Percentiles rank a stretch among this genome's conserved stretches.
Evolutionary conservation across 176 grass and related monocot species (phyloP).

Genomic region (Musa beccarii): DNA sequence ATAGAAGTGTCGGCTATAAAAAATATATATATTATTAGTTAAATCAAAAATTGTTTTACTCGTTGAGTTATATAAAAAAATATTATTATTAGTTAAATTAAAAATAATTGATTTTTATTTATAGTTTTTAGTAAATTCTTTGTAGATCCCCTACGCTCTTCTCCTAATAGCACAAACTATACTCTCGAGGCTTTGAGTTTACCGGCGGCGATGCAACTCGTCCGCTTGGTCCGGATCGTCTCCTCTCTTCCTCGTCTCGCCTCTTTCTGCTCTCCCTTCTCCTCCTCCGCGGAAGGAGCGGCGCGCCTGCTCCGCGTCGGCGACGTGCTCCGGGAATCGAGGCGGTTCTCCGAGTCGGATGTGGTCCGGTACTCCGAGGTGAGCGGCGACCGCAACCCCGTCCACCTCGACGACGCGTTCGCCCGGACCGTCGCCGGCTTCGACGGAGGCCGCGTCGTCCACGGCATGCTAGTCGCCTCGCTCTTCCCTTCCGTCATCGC

Average conservation of each 20-base stretch:
- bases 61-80: too few species aligned
- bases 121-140: too few species aligned
- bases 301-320: constrained; percentile 27
- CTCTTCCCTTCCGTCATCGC: constrained; percentile 64
- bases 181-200: too few species aligned
- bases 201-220: neutral
- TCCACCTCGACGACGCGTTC: constrained; percentile 43
- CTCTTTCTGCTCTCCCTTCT: neutral
- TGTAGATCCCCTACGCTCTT: neutral
- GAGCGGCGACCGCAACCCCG: constrained; percentile 57
- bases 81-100: too few species aligned
- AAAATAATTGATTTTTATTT: too few species aligned
- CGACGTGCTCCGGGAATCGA: constrained; percentile 24
- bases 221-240: constrained; percentile 4
- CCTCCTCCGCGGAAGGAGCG: neutral
- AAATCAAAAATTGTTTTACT: too few species aligned
- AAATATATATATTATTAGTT: too few species aligned
- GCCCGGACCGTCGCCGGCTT: constrained; percentile 34
- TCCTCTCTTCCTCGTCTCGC: neutral
- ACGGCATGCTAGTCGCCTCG: constrained; percentile 73
- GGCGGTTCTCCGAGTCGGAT: constrained; percentile 46
- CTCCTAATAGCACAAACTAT: too few species aligned
- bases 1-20: too few species aligned
- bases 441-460: constrained; percentile 45
- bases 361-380: constrained; percentile 39